Evolutionary conservation across 2,329 filamentous ascomycete species (phyloP).

Genomic region (Ceratocystis huliohia): DNA sequence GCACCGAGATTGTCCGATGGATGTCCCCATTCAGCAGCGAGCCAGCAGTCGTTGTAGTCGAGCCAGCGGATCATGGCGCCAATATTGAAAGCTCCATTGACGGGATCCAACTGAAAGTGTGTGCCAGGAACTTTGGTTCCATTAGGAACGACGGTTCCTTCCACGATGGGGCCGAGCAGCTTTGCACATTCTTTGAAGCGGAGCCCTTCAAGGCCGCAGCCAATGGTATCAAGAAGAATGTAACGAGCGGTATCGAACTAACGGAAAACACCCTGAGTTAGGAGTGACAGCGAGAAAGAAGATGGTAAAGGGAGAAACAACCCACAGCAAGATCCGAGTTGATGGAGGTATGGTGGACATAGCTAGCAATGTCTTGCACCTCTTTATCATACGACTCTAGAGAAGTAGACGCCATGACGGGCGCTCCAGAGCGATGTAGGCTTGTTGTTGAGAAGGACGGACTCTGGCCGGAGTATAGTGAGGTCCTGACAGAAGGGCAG

Average conservation of each 20-base stretch:
- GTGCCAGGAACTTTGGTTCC: slow-evolving; percentile 86
- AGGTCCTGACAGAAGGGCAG: not conserved
- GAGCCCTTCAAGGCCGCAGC: slow-evolving; percentile 90
- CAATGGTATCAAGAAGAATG: slow-evolving; percentile 92
- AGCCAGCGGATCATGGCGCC: slow-evolving; percentile 98
- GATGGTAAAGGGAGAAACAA: slow-evolving; percentile 22
- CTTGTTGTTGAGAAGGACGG: slow-evolving; percentile 33
- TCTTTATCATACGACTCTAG: slow-evolving; percentile 67
- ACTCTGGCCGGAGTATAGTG: slow-evolving; percentile 23
- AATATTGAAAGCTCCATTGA: slow-evolving; percentile 97
- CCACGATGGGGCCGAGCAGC: slow-evolving; percentile 81
- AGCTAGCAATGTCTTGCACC: slow-evolving; percentile 88
- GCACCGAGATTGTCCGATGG: slow-evolving; percentile 96
- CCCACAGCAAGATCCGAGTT: slow-evolving; percentile 85
- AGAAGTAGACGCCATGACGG: slow-evolving; percentile 35
- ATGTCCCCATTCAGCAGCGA: slow-evolving; percentile 97
- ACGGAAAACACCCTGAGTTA: slow-evolving; percentile 1
- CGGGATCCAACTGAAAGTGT: slow-evolving; percentile 83
- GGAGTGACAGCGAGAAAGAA: not conserved
- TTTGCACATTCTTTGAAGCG: slow-evolving; percentile 94
- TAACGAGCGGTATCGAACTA: slow-evolving; percentile 92
- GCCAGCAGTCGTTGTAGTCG: slow-evolving; percentile 99
- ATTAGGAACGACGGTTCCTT: slow-evolving; percentile 82
- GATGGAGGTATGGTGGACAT: slow-evolving; percentile 84
- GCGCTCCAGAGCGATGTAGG: slow-evolving; percentile 29